Percentiles rank a stretch among this genome's conserved stretches.
Conservation (phyloP, 2,329 filamentous ascomycete genomes). For the Xylariaceae sp. region DNA sequence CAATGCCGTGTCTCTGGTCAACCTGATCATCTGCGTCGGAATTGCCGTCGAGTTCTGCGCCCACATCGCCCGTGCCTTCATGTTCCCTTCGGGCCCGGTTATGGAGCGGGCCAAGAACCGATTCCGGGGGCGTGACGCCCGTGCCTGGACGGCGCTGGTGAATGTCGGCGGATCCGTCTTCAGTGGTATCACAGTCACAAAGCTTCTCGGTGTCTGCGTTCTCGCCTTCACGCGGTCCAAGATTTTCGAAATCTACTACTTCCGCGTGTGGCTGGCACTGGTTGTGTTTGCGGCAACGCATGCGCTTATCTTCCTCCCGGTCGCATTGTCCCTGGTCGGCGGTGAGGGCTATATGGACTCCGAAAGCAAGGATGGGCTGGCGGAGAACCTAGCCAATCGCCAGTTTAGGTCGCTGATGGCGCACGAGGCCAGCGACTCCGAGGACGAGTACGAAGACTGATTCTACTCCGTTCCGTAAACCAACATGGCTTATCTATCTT, state of each 20-base stretch:
- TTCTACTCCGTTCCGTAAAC: slow-evolving; percentile 2
- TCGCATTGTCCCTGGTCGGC: slow-evolving; percentile 78
- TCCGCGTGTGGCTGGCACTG: slow-evolving; percentile 89
- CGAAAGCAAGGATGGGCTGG: slow-evolving; percentile 79
- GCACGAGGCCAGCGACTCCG: slow-evolving; percentile 67
- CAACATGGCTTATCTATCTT: too few species aligned
- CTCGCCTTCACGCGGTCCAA: slow-evolving; percentile 93
- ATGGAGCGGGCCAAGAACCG: slow-evolving; percentile 74
- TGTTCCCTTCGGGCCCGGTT: slow-evolving; percentile 78
- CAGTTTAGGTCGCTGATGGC: slow-evolving; percentile 72
- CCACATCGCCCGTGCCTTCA: slow-evolving; percentile 92
- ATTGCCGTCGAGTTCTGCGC: slow-evolving; percentile 97
- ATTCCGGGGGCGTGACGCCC: slow-evolving; percentile 75
- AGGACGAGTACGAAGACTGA: slow-evolving; percentile 54
- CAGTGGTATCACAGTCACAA: slow-evolving; percentile 92
- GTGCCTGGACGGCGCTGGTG: slow-evolving; percentile 87
- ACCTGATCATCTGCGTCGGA: slow-evolving; percentile 93
- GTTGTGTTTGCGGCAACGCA: slow-evolving; percentile 86
- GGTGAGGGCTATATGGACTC: slow-evolving; percentile 85
- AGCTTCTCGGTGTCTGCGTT: slow-evolving; percentile 85
- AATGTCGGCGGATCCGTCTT: slow-evolving; percentile 95
- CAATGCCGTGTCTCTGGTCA: slow-evolving; percentile 92
- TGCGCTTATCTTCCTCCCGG: slow-evolving; percentile 85
- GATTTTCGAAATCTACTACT: slow-evolving; percentile 99
- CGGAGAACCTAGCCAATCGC: slow-evolving; percentile 78